Evolutionary conservation across 805 yeast genomes (phyloP), one percentile per base, ranked within the genome.

Genomic region (Wickerhamiella domercqiae): DNA sequence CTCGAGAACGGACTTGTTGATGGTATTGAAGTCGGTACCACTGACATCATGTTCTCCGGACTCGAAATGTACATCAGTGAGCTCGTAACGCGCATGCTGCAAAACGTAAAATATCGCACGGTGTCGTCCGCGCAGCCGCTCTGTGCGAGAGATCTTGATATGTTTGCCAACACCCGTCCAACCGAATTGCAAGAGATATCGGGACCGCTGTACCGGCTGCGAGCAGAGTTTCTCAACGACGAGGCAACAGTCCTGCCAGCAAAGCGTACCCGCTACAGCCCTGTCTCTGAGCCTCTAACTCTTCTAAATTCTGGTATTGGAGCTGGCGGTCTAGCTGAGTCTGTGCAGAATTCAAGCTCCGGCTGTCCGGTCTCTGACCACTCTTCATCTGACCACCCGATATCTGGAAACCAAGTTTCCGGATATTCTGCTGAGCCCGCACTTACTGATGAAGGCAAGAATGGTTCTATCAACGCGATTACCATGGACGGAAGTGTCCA

Each of bases 1-100:
- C 67, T 95, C 49, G 97, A 90, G 51, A 74, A 83, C 53, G 98
- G 98, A 0, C 61, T 90, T 6, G 67, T 84, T 0, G 94, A 94
- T 1, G 72, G 75, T 13, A 65, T 87, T n/a, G 75, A 73, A 32
- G 68, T 75, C n/a, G 75, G 73, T 16, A 80, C 78, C 4, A 70
- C 80, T n/a, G 93, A 84, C 39, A 61, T 90, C 15, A 54, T 86
- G 44, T 62, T 75, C 17, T 56, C 79, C n/a, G 96, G 95, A 0
- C 61, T 90, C 31, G 96, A 87, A 51, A 64, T 70, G 24, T 87
- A 84, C 57, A 57, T 90, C 45, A 31, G 44, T 7, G 79, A 77
- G 48, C 71, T 73, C 41, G 58, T 87, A 4, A 90, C 82, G 49
- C 70, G 72, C 45, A 73, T 83, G 2, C 68, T 82, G 32, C 93